phyloP scores from a whole-genome alignment of 805 yeast species.

The Candida oleophila region DNA sequence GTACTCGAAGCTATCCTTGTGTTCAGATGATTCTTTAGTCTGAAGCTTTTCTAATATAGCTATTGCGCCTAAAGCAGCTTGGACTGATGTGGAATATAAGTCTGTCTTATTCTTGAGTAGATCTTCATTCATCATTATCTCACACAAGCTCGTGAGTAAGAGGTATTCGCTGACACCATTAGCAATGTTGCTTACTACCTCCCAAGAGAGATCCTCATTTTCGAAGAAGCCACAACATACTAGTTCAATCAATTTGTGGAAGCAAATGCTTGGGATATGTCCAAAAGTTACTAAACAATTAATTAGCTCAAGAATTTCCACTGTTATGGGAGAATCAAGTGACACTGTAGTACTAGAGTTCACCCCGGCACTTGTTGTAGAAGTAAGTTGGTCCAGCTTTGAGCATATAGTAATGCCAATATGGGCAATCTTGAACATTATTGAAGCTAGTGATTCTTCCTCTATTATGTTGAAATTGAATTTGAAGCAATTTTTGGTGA shows the following conservation, averaged over 20 bases:
- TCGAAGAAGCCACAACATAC: constrained; percentile 43
- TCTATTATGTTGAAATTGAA: constrained; percentile 47
- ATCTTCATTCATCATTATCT: constrained; percentile 12
- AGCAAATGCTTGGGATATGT: constrained; percentile 39
- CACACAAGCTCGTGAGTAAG: constrained; percentile 17
- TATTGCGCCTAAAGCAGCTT: constrained; percentile 13
- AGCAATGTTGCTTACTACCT: constrained; percentile 37
- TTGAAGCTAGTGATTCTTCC: constrained; percentile 23
- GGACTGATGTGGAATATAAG: background rate
- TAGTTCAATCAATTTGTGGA: constrained; percentile 39
- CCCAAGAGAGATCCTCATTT: constrained; percentile 24
- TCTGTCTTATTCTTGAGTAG: background rate
- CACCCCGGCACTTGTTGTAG: background rate
- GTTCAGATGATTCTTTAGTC: background rate
- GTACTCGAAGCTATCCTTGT: background rate
- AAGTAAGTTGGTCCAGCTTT: background rate
- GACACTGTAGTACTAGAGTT: background rate
- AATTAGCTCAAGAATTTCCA: constrained; percentile 40
- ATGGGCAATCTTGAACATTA: background rate
- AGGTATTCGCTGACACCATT: constrained; percentile 34
- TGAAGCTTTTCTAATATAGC: constrained; percentile 12
- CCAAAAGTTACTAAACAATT: constrained; percentile 47
- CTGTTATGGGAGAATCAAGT: constrained; percentile 22
- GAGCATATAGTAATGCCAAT: background rate
- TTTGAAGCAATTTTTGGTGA: constrained; percentile 45